Evolutionary conservation across 2,329 filamentous ascomycete genomes (phyloP).

Genomic region (Trichoderma koningiopsis): DNA sequence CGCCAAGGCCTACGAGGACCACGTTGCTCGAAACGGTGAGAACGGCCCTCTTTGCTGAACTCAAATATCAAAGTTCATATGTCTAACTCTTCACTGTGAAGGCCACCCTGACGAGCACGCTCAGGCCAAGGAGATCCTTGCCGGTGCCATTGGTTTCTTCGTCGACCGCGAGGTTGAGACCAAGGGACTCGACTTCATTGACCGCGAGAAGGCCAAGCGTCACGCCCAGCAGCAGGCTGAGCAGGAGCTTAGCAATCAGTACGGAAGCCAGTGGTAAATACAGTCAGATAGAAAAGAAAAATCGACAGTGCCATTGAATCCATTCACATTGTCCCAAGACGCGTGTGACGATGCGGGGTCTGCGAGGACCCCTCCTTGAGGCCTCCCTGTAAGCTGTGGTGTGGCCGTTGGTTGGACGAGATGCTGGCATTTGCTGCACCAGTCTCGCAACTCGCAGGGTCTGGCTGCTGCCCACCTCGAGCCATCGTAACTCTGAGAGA

Average conservation of each 20-base stretch:
- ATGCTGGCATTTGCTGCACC: slow-evolving; percentile 19
- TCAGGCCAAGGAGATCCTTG: slow-evolving; percentile 37
- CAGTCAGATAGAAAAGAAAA: slow-evolving; percentile 22
- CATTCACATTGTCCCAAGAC: neutral
- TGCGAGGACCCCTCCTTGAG: slow-evolving; percentile 14
- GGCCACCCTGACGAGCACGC: slow-evolving; percentile 36
- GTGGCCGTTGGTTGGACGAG: neutral
- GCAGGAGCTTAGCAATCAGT: slow-evolving; percentile 31
- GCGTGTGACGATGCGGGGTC: slow-evolving; percentile 18
- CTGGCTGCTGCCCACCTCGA: neutral
- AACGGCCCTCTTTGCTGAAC: too few relatives aligned
- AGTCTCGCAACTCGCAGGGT: slow-evolving; percentile 13
- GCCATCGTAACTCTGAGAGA: neutral
- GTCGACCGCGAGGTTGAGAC: slow-evolving; percentile 40
- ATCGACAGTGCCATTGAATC: slow-evolving; percentile 14
- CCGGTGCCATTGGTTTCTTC: slow-evolving; percentile 36
- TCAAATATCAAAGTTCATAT: neutral
- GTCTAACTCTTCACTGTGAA: slow-evolving; percentile 1
- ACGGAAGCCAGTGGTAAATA: slow-evolving; percentile 22
- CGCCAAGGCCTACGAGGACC: slow-evolving; percentile 38
- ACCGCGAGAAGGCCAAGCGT: slow-evolving; percentile 36
- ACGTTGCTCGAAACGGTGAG: slow-evolving; percentile 34
- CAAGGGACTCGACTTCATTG: slow-evolving; percentile 35
- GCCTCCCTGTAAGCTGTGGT: neutral
- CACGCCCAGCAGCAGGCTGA: slow-evolving; percentile 34